Evolutionary conservation across 1,139 yeast genomes (phyloP), one percentile per base, ranked within the genome.

Genomic region (Lodderomyces margitis): DNA sequence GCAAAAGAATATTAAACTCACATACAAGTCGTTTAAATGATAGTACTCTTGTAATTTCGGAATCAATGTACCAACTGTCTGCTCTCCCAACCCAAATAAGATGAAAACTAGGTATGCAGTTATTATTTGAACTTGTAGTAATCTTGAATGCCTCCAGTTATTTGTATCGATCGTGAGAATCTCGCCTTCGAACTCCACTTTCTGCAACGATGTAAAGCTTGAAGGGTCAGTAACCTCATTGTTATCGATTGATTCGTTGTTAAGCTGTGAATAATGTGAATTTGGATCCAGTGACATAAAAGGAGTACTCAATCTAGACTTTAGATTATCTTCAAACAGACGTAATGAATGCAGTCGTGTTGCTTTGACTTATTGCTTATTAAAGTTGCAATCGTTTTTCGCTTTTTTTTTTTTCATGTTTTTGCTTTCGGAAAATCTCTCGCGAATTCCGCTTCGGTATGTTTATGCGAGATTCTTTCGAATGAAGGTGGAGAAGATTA

Each of bases 11-110:
- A 71, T 53, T 37, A 58, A 50, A 39, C 71, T 62, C 1, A 68
- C 62, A 34, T 62, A 57, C 6, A 61, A 46, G 47, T 81, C 78
- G 46, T 73, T 64, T 5, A 79, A 67, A 0, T 62, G 24, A 50
- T 78, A 80, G 37, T 71, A 55, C 3, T 55, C 56, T 42, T 78
- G 72, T 21, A 80, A 50, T 34, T 68, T 62, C 1, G 83, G 82
- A 39, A 80, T 64, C 36, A 80, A 56, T 0, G 84, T 69, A 0
- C 85, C 85, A 11, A 78, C 62, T 0, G 81, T 66, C 54, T 79
- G 84, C 46, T 80, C 85, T 2, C 73, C 67, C n/a, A 79, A 52
- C 0, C 86, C 86, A 45, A 77, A 61, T 4, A 76, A 50, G 2
- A 66, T 56, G 50, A 78, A 73, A 1, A 70, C 57, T 3, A 58